Conservation (phyloP, 805 yeast species). For the Myxozyma vanderwaltii region DNA sequence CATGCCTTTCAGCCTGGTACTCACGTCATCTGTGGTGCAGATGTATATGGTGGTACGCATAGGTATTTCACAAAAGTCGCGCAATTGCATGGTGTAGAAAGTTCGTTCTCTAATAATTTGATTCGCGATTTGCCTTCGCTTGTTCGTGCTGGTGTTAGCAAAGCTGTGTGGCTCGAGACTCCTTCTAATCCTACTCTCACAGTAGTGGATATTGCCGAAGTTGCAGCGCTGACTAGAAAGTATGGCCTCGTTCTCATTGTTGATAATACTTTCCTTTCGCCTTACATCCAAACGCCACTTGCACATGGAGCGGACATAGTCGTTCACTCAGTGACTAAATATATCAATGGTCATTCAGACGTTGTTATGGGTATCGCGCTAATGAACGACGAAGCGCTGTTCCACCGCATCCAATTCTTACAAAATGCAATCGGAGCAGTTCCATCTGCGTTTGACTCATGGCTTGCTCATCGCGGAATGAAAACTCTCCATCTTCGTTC, state of each 20-base stretch:
- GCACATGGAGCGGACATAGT: constrained; percentile 83
- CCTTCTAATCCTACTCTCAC: constrained; percentile 87
- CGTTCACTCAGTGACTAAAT: constrained; percentile 86
- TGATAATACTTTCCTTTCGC: constrained; percentile 87
- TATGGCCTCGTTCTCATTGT: constrained; percentile 63
- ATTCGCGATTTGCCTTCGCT: constrained; percentile 58
- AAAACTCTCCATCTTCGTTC: constrained; percentile 83
- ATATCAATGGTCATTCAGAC: constrained; percentile 90
- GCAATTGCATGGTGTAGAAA: constrained; percentile 70
- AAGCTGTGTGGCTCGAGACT: constrained; percentile 82
- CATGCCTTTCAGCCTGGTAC: constrained; percentile 72
- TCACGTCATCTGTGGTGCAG: constrained; percentile 78
- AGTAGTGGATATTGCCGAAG: constrained; percentile 71
- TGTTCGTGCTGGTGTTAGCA: constrained; percentile 56
- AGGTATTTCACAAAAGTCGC: constrained; percentile 88
- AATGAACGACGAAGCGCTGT: constrained; percentile 61
- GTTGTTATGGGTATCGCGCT: constrained; percentile 85
- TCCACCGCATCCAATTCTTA: constrained; percentile 68
- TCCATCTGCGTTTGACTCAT: constrained; percentile 87
- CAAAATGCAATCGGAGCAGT: constrained; percentile 89
- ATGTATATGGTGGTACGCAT: constrained; percentile 91
- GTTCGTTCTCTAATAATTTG: constrained; percentile 67
- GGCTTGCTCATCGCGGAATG: constrained; percentile 91
- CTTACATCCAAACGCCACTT: constrained; percentile 84
- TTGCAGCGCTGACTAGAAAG: constrained; percentile 55